Conservation (phyloP, 768 basidiomycete species). For the Rhodotorula graminis region DNA sequence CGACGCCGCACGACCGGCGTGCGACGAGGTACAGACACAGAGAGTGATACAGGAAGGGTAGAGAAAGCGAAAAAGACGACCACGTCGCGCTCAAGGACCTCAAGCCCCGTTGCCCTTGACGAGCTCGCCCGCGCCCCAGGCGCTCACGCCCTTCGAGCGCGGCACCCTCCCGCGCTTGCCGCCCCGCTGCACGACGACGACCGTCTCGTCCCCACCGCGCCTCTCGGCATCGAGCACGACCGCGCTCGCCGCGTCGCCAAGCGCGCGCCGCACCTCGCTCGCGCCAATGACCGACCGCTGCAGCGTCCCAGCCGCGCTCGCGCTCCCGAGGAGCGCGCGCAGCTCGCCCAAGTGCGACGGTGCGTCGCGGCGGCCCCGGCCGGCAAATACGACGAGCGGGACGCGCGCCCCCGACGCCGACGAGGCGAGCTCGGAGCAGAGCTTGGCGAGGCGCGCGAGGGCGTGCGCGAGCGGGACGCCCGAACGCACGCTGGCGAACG, state of each 20-base stretch:
- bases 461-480: slow-evolving; percentile 12
- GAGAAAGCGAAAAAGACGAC: too few species aligned
- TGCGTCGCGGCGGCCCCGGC: slow-evolving; percentile 30
- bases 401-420: background rate
- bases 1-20: too few species aligned
- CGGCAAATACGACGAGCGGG: slow-evolving; percentile 29
- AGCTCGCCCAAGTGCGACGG: slow-evolving; percentile 26
- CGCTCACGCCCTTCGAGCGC: background rate
- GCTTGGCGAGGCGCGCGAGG: slow-evolving; percentile 3
- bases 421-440: background rate
- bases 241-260: slow-evolving; percentile 25
- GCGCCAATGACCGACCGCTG: slow-evolving; percentile 1
- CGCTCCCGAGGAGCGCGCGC: slow-evolving; percentile 4
- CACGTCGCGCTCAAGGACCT: too few species aligned
- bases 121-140: background rate
- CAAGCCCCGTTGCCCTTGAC: background rate
- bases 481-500: background rate
- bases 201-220: background rate
- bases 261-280: slow-evolving; percentile 30
- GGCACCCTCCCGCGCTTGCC: slow-evolving; percentile 25
- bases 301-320: background rate
- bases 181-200: slow-evolving; percentile 28
- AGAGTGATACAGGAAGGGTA: background rate
- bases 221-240: slow-evolving; percentile 14
- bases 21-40: background rate